Conservation (phyloP, 2,329 filamentous ascomycete genomes). For the Talaromyces atroroseus region DNA sequence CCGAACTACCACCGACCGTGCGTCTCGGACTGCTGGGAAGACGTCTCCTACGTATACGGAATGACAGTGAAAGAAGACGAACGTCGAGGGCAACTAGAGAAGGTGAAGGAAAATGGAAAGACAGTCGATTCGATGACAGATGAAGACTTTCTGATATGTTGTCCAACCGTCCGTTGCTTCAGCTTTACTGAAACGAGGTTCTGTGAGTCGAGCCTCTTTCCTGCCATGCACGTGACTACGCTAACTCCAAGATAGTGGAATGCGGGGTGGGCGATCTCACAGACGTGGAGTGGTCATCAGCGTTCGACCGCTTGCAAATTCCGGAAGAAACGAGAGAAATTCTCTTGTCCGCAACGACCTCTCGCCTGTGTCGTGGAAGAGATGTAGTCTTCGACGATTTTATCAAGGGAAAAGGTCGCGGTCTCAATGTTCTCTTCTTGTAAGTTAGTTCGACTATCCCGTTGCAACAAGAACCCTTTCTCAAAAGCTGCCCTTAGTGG, state of each 20-base stretch:
- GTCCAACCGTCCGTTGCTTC: conserved; percentile 19
- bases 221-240: background rate
- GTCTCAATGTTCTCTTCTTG: conserved; percentile 23
- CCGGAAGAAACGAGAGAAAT: conserved; percentile 17
- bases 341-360: conserved; percentile 8
- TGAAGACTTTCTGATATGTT: conserved; percentile 18
- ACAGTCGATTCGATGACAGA: conserved; percentile 12
- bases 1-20: conserved; percentile 20
- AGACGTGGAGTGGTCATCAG: conserved; percentile 14
- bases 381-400: conserved; percentile 24
- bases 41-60: conserved; percentile 9
- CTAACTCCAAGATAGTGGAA: background rate
- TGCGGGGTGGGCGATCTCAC: conserved; percentile 16
- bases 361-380: conserved; percentile 16
- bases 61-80: background rate
- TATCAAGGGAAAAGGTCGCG: conserved; percentile 30
- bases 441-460: conserved; percentile 14
- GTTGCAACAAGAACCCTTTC: conserved; percentile 1
- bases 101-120: conserved; percentile 12
- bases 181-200: conserved; percentile 21
- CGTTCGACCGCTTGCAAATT: conserved; percentile 20
- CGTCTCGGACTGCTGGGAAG: conserved; percentile 13
- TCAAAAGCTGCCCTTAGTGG: conserved; percentile 17
- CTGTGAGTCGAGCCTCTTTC: conserved; percentile 16
- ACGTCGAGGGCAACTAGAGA: background rate